Conservation (phyloP, 2,329 filamentous ascomycete genomes). For the Colletotrichum sp. region DNA sequence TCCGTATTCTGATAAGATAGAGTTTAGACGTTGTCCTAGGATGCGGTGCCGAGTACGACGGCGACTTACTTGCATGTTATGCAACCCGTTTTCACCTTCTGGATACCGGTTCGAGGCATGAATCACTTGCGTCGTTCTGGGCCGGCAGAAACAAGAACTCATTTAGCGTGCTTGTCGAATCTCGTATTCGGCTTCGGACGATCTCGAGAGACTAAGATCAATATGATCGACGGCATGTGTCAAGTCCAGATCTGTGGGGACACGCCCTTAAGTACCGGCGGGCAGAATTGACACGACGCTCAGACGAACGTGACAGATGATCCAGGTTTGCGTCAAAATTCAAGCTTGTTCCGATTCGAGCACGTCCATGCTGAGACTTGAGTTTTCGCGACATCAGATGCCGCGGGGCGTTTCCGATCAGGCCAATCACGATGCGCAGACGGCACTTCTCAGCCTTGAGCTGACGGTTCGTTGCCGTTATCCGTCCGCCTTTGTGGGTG, state of each 20-base stretch:
- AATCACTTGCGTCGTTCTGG: not conserved
- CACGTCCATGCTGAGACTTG: not conserved
- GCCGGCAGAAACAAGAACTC: not conserved
- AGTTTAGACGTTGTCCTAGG: not conserved
- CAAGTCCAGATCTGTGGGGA: not conserved
- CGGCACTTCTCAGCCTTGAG: not conserved
- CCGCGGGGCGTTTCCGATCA: not conserved
- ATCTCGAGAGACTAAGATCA: not conserved
- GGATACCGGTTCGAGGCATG: not conserved
- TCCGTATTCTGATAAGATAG: not conserved
- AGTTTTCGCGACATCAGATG: not conserved
- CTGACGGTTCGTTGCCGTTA: not conserved
- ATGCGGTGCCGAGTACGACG: not conserved
- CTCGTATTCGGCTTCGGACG: not conserved
- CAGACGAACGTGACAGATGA: not conserved
- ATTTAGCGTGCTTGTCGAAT: not conserved
- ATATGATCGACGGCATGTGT: not conserved
- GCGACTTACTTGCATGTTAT: constrained; percentile 23
- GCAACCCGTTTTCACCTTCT: constrained; percentile 22
- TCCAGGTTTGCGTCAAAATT: not conserved
- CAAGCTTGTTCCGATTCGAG: not conserved
- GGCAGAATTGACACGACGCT: not conserved
- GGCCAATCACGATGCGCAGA: not conserved
- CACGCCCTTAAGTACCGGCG: not conserved
- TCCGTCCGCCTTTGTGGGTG: not conserved